These are phyloP conservation scores for Delphinella strobiligena DNA, from an alignment of 2,329 filamentous ascomycete species.

Conservation along the genomic window DNA sequence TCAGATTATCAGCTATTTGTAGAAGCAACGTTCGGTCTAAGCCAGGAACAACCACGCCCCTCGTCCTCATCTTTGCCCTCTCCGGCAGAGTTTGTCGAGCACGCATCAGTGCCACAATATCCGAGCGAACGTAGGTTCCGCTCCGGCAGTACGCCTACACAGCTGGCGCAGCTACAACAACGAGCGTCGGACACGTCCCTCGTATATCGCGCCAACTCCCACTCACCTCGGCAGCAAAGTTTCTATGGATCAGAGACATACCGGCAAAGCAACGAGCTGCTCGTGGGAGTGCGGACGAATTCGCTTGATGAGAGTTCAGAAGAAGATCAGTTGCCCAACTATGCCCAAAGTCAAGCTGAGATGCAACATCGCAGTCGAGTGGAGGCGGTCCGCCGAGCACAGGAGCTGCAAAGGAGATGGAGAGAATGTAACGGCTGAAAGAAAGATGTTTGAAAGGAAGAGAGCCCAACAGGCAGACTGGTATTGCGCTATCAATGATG, in stretches of 20 bases:
- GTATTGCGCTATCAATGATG: no score
- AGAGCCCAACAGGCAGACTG: no score
- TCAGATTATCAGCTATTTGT: slow-evolving; percentile 14
- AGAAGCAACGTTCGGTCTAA: slow-evolving; percentile 20
- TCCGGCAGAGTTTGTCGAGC: slow-evolving; percentile 7
- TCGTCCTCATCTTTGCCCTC: neutral
- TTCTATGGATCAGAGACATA: slow-evolving; percentile 1
- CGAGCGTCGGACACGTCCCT: no score
- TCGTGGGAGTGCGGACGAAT: neutral
- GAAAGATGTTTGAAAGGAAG: no score
- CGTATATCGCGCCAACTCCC: no score
- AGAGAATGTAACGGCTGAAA: no score
- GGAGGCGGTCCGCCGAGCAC: slow-evolving; percentile 31
- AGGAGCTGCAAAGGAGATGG: slow-evolving; percentile 34
- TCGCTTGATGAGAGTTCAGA: neutral
- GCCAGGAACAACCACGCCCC: slow-evolving; percentile 8
- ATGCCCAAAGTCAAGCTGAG: slow-evolving; percentile 35
- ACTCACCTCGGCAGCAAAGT: no score
- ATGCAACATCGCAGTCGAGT: slow-evolving; percentile 26
- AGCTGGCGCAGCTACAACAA: no score
- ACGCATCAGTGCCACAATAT: neutral
- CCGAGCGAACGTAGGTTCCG: neutral
- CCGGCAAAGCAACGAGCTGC: neutral
- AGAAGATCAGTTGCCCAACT: slow-evolving; percentile 33
- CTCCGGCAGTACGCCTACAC: no score